Evolutionary conservation across 2,329 filamentous ascomycete genomes (phyloP).

Genomic region (Fusarium solani-melongenae): DNA sequence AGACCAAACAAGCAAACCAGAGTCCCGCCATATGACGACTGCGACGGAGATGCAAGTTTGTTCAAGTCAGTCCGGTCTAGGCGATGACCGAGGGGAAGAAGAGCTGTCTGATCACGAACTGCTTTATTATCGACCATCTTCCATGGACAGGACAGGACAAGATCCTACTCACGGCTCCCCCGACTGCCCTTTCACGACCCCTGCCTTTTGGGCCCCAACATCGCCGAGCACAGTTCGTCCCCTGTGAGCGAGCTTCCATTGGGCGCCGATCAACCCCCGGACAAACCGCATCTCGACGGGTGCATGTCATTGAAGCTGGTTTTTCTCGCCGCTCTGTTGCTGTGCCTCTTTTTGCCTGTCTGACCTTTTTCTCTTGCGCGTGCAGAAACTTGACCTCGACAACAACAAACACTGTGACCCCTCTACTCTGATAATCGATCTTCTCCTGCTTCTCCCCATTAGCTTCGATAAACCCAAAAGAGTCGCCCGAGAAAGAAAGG

Average conservation of each 20-base stretch:
- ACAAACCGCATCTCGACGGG: constrained; percentile 21
- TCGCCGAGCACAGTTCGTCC: constrained; percentile 22
- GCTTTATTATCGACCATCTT: constrained; percentile 17
- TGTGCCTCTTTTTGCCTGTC: background rate
- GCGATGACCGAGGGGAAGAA: background rate
- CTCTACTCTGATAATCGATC: constrained; percentile 13
- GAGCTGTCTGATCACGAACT: background rate
- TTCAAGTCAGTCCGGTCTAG: background rate
- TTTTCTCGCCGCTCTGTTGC: background rate
- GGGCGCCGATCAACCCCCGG: constrained; percentile 35
- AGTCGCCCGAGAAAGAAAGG: constrained; percentile 24
- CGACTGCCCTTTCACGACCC: constrained; percentile 23
- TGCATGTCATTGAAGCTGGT: constrained; percentile 26
- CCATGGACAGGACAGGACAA: background rate
- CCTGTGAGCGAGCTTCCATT: constrained; percentile 24
- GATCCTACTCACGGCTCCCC: constrained; percentile 16
- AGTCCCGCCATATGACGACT: constrained; percentile 22
- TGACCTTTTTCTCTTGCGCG: background rate
- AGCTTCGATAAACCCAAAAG: constrained; percentile 6
- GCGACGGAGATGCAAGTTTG: background rate
- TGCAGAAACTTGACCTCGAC: constrained; percentile 4
- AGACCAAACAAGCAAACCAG: constrained; percentile 20
- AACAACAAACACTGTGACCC: background rate
- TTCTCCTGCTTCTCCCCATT: constrained; percentile 6
- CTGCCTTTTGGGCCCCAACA: constrained; percentile 32